Percentiles rank a stretch among this genome's conserved stretches.
Evolutionary conservation across 1,284 basidiomycete species (phyloP).

Genomic region (Fomitopsis palustris): DNA sequence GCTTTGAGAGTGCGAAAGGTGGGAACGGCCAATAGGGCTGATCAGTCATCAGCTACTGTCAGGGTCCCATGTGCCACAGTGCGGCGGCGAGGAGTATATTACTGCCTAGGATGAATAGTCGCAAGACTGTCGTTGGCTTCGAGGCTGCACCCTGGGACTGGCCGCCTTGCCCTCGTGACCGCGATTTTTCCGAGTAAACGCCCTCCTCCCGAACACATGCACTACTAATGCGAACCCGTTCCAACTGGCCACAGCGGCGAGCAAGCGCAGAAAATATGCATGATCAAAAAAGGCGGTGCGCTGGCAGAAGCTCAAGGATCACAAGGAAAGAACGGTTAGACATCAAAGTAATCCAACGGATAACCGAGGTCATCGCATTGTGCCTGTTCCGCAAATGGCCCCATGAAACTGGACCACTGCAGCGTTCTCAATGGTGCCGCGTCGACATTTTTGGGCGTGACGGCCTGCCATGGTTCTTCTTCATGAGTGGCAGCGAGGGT

Average conservation of each 20-base stretch:
- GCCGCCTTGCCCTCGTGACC: background rate
- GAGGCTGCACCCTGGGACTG: too few species aligned
- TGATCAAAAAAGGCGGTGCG: too few species aligned
- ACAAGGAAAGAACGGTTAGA: too few species aligned
- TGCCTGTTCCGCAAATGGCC: slow-evolving; percentile 19
- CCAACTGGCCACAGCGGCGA: too few species aligned
- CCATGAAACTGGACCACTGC: slow-evolving; percentile 26
- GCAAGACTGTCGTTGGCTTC: too few species aligned
- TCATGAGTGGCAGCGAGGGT: slow-evolving; percentile 17
- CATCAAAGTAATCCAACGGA: slow-evolving; percentile 19
- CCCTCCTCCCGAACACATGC: background rate
- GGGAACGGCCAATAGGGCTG: background rate
- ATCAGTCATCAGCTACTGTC: background rate
- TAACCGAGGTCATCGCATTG: slow-evolving; percentile 27
- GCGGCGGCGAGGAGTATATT: background rate
- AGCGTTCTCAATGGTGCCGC: slow-evolving; percentile 21
- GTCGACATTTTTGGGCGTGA: slow-evolving; percentile 19
- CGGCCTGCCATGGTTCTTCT: slow-evolving; percentile 23
- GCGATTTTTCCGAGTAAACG: background rate
- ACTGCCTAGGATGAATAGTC: background rate
- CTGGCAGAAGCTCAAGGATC: too few species aligned
- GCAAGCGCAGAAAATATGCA: too few species aligned
- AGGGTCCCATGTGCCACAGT: background rate
- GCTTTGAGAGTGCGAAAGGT: background rate
- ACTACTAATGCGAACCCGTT: too few species aligned